Conservation (phyloP, 1,284 basidiomycete genomes). For the Ustilago nuda region DNA sequence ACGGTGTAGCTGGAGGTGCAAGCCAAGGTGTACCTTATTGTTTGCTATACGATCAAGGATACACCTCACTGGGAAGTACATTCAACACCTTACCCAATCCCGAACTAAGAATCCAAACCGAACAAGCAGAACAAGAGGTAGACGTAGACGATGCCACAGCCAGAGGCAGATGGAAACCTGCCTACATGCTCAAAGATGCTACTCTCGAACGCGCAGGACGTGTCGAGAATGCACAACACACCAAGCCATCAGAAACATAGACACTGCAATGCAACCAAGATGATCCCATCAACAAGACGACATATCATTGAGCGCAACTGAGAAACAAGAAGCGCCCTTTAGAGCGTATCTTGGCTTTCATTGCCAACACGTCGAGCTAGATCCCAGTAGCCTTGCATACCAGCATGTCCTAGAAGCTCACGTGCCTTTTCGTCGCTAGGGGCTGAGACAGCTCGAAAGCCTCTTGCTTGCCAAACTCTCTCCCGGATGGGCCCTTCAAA, state of each 20-base stretch:
- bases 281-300: too few relatives aligned
- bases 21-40: conserved; percentile 76
- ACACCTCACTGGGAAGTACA: conserved; percentile 94
- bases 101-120: conserved; percentile 73
- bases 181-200: conserved; percentile 82
- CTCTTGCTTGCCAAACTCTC: conserved; percentile 69
- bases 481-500: conserved; percentile 93
- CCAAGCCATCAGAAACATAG: too few relatives aligned
- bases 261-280: too few relatives aligned
- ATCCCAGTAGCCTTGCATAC: conserved; percentile 91
- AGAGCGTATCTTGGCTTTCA: conserved; percentile 15
- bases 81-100: conserved; percentile 95
- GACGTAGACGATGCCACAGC: conserved; percentile 41
- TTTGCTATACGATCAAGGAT: conserved; percentile 89
- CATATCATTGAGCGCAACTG: neutral
- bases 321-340: neutral
- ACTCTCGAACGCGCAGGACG: conserved; percentile 77
- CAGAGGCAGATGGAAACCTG: conserved; percentile 74
- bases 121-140: conserved; percentile 7
- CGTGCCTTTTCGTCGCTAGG: conserved; percentile 87
- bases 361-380: conserved; percentile 76
- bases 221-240: conserved; percentile 36
- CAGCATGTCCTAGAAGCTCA: conserved; percentile 80
- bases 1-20: conserved; percentile 38
- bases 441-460: conserved; percentile 77